A percentile compares a stretch with the other conserved stretches of the same genome.
phyloP scores from a whole-genome alignment of 805 yeast species.

The Candida silvatica region DNA sequence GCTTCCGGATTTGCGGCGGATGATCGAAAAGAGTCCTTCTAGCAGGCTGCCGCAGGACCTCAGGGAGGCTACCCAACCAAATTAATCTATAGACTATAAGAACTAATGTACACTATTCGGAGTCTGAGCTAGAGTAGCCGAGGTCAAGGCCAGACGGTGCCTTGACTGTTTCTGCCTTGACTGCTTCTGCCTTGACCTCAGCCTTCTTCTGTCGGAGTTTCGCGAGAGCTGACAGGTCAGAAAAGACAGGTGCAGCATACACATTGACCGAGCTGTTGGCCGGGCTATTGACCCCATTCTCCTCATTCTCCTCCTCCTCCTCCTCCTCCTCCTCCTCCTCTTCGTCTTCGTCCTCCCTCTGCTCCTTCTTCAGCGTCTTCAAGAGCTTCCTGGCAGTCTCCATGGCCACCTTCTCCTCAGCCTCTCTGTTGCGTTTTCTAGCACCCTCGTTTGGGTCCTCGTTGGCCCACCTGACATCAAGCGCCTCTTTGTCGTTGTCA shows the following conservation, averaged over 20 bases:
- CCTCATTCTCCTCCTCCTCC: neutral
- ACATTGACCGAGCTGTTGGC: too few relatives aligned
- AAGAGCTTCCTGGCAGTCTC: constrained; percentile 41
- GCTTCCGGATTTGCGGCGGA: constrained; percentile 40
- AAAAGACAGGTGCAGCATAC: too few relatives aligned
- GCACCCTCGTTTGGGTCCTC: constrained; percentile 79
- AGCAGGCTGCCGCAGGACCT: constrained; percentile 35
- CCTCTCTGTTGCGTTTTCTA: constrained; percentile 37
- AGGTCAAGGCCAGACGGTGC: too few relatives aligned
- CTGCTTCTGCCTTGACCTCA: too few relatives aligned
- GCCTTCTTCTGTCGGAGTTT: too few relatives aligned
- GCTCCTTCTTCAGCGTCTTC: constrained; percentile 22
- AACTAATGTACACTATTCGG: too few relatives aligned
- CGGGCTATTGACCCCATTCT: too few relatives aligned
- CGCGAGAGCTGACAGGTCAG: too few relatives aligned
- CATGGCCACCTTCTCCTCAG: constrained; percentile 40
- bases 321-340: constrained; percentile 1
- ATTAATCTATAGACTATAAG: too few relatives aligned
- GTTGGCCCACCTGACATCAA: constrained; percentile 80
- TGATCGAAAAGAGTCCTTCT: constrained; percentile 32
- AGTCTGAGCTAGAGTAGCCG: too few relatives aligned
- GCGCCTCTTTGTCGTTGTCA: constrained; percentile 48
- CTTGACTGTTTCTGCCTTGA: too few relatives aligned
- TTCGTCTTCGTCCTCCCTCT: constrained; percentile 8
- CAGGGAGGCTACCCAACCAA: too few relatives aligned